Evolutionary conservation across 2,329 filamentous ascomycete species (phyloP).

Genomic region (Pseudogymnoascus sp.): DNA sequence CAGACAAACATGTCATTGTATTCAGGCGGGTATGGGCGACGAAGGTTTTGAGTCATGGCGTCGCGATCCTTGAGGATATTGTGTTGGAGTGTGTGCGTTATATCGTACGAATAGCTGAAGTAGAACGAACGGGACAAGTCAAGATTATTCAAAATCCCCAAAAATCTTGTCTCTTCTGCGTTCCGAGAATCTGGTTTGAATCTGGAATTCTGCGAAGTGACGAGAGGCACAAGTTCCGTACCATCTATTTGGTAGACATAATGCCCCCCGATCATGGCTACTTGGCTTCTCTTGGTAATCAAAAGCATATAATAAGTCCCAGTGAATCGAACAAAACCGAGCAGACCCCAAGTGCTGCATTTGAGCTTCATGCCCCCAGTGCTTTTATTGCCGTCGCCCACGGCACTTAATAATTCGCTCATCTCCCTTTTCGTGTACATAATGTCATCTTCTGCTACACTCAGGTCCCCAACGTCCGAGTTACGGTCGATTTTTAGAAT

Average conservation of each 20-base stretch:
- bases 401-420: constrained; percentile 84
- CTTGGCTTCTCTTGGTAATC: constrained; percentile 91
- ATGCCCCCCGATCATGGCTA: constrained; percentile 92
- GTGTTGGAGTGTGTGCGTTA: constrained; percentile 83
- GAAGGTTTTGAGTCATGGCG: constrained; percentile 55
- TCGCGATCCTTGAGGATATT: constrained; percentile 79
- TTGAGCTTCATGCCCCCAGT: constrained; percentile 84
- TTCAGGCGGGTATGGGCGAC: constrained; percentile 50
- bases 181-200: constrained; percentile 71
- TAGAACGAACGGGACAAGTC: constrained; percentile 91
- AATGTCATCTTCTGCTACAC: constrained; percentile 87
- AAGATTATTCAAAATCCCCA: constrained; percentile 81
- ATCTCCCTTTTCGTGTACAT: constrained; percentile 89
- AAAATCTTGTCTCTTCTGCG: constrained; percentile 80
- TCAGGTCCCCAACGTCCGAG: constrained; percentile 67
- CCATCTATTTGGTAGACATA: constrained; percentile 93
- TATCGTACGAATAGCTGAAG: constrained; percentile 97
- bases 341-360: constrained; percentile 83
- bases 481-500: constrained; percentile 94
- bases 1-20: constrained; percentile 97
- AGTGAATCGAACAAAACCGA: constrained; percentile 94
- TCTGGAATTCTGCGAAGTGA: constrained; percentile 55
- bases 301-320: constrained; percentile 95
- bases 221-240: constrained; percentile 83
- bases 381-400: constrained; percentile 88